Evolutionary conservation across 1,139 yeast species (phyloP), one percentile per base, ranked within the genome.

Genomic region (Suhomyces anneliseae): DNA sequence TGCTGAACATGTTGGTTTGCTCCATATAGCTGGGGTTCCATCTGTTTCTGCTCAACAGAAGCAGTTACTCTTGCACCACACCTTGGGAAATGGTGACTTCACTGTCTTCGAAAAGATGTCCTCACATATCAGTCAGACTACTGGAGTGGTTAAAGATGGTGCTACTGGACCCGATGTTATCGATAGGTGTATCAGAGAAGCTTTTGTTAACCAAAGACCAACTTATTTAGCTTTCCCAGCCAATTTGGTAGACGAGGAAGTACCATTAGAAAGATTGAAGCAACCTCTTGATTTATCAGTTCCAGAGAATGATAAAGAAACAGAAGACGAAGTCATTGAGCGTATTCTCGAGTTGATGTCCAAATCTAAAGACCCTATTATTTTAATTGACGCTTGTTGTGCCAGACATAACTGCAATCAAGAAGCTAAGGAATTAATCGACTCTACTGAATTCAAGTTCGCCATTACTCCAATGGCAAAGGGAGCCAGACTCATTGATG

Each of bases 311-410:
- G 89, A 85, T 53, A 70, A 76, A 12, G 87, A 79, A 47, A 81
- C 90, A 45, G 92, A 88, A 68, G 72, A 69, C 33, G 95, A 88
- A 66, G 90, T 85, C 43, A 71, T 87, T 48, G 83, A 81, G 38
- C 66, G 74, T 46, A 76, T 85, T 45, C 59, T 81, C 49, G 67
- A 69, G 31, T 65, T 85, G 70, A 74, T 89, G 54, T 59, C 65
- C 53, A 69, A 69, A 39, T 83, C 95, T 42, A 65, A 78, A 62
- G 81, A 82, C 67, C 96, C 96, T 52, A 68, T 87, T 52, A 80
- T 88, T 57, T 74, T 88, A 57, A 90, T 88, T 40, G 96, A 88
- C 70, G 95, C 96, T 38, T 88, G 96, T 76, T 89, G 90, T 50
- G 73, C 84, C 44, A 80, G 96, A 72, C 95, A 88, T 67, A 76